Conservation (phyloP, 2,329 filamentous ascomycete species). For the Orbilia javanica region DNA sequence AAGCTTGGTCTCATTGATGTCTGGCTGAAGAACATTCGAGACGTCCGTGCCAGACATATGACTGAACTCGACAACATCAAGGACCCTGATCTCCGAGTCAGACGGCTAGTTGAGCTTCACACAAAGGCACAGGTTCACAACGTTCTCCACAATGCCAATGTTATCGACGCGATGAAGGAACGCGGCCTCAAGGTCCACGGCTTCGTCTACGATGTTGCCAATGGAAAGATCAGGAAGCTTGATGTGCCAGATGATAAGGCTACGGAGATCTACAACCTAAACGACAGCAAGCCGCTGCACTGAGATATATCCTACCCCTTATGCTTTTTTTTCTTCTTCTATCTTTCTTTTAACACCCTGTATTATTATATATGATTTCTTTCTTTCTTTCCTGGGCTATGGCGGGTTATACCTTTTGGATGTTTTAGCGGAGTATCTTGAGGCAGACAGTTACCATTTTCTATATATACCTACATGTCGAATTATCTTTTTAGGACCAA, state of each 20-base stretch:
- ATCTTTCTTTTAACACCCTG: background rate
- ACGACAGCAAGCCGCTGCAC: background rate
- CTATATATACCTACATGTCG: background rate
- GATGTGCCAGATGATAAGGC: slow-evolving; percentile 59
- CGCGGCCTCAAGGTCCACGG: slow-evolving; percentile 81
- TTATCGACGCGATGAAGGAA: slow-evolving; percentile 78
- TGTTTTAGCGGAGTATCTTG: slow-evolving; percentile 39
- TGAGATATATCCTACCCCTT: slow-evolving; percentile 5
- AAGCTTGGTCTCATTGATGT: slow-evolving; percentile 72
- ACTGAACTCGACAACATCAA: slow-evolving; percentile 75
- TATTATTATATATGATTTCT: slow-evolving; percentile 2
- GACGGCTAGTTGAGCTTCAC: slow-evolving; percentile 81
- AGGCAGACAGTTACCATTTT: slow-evolving; percentile 17
- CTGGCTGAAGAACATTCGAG: slow-evolving; percentile 72
- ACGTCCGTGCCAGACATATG: slow-evolving; percentile 70
- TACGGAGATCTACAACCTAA: slow-evolving; percentile 45
- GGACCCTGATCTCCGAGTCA: slow-evolving; percentile 71
- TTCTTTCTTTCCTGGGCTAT: slow-evolving; percentile 18
- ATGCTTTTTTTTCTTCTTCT: no score
- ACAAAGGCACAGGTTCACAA: slow-evolving; percentile 77
- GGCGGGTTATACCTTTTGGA: slow-evolving; percentile 29
- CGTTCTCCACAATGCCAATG: slow-evolving; percentile 76
- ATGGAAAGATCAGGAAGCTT: slow-evolving; percentile 69
- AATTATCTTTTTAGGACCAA: slow-evolving; percentile 19
- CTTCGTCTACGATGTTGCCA: slow-evolving; percentile 76